A percentile compares a stretch with the other conserved stretches of the same genome.
These are phyloP conservation scores for Madurella mycetomatis DNA, from an alignment of 2,329 filamentous ascomycete species.

Conservation along the genomic window DNA sequence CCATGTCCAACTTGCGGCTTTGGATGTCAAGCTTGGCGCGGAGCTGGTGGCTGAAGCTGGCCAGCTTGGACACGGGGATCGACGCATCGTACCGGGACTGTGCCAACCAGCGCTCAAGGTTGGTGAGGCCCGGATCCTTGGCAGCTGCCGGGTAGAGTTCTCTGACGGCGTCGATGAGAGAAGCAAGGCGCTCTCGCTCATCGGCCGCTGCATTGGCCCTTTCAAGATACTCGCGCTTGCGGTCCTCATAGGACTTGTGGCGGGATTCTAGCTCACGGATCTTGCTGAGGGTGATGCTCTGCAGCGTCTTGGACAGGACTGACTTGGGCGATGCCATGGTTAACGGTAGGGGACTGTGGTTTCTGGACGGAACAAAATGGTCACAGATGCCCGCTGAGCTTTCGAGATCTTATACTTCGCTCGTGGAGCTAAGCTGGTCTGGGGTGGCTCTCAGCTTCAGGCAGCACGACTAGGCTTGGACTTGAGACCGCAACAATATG, in stretches of 20 bases:
- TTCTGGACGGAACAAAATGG: no score
- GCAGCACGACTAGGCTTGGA: slow-evolving; percentile 1
- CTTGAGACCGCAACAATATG: no score
- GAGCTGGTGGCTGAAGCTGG: slow-evolving; percentile 31
- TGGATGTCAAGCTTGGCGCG: slow-evolving; percentile 32
- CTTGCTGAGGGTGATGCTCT: slow-evolving; percentile 30
- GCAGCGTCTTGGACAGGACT: slow-evolving; percentile 29
- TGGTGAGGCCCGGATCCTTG: slow-evolving; percentile 20
- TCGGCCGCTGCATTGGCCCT: slow-evolving; percentile 22
- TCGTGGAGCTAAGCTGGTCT: not conserved
- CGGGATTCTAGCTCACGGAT: slow-evolving; percentile 31
- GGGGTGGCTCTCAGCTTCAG: slow-evolving; percentile 9
- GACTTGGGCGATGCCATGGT: slow-evolving; percentile 23
- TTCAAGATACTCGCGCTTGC: slow-evolving; percentile 39
- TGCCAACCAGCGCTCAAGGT: slow-evolving; percentile 34
- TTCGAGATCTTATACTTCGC: not conserved
- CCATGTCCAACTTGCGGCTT: slow-evolving; percentile 34
- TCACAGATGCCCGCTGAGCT: no score
- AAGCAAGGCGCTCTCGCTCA: slow-evolving; percentile 20
- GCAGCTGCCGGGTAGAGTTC: slow-evolving; percentile 21
- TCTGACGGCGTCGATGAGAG: slow-evolving; percentile 22
- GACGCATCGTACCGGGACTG: slow-evolving; percentile 36
- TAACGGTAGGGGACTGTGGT: no score
- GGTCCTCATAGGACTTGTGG: slow-evolving; percentile 32
- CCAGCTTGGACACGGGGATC: slow-evolving; percentile 31